Conservation (phyloP, 345 rosid genomes). For the Euphorbia lathyris region DNA sequence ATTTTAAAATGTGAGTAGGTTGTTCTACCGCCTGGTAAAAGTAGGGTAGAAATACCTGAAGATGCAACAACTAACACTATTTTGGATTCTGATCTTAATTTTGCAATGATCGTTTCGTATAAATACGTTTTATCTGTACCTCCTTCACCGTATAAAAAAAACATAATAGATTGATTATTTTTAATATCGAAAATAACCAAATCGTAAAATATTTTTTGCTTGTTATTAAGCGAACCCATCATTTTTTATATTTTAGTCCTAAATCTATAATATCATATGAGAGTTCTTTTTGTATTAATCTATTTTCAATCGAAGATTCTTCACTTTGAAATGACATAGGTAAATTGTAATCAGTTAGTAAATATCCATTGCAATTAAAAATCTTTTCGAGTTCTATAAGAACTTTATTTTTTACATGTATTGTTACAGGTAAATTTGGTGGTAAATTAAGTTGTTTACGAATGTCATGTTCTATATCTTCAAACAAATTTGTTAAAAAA, state of each 20-base stretch:
- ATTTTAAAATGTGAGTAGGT: slow-evolving; percentile 10
- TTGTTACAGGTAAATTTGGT: no score
- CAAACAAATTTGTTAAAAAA: neutral
- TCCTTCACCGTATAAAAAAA: neutral
- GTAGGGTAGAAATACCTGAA: neutral
- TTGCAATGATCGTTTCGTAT: neutral
- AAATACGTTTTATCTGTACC: neutral
- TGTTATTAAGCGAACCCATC: neutral
- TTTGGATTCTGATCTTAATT: neutral
- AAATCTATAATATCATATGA: neutral
- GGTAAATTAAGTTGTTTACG: neutral
- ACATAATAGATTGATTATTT: neutral
- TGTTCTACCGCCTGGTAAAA: neutral
- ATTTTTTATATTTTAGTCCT: neutral
- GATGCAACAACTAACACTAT: slow-evolving; percentile 1
- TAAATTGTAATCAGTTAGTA: neutral
- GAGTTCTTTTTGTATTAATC: neutral
- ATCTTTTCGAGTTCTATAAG: neutral
- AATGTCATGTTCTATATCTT: neutral
- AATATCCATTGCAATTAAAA: neutral
- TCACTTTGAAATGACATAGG: neutral
- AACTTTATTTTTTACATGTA: neutral
- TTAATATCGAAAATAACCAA: neutral
- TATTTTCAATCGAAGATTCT: neutral
- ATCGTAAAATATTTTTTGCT: neutral